Percentiles rank a stretch among this genome's conserved stretches.
Evolutionary conservation across 495 filamentous ascomycete species (phyloP).

Genomic region (Penicillium cataractarum): DNA sequence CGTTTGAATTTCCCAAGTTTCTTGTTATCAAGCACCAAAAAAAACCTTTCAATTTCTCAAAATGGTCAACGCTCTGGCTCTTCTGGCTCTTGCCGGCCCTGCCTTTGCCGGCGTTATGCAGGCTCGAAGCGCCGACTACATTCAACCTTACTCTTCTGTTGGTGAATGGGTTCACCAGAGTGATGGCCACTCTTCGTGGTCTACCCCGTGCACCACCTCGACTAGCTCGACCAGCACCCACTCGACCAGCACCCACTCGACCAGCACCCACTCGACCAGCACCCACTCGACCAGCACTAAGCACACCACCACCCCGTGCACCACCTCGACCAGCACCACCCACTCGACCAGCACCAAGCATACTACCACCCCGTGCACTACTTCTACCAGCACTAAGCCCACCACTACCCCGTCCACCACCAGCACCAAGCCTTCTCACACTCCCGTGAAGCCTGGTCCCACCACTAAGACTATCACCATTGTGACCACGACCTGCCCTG

Average conservation of each 20-base stretch:
- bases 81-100: conserved; percentile 46
- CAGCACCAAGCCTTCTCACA: conserved; percentile 12
- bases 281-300: conserved; percentile 10
- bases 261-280: conserved; percentile 14
- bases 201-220: conserved; percentile 26
- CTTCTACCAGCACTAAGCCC: conserved; percentile 9
- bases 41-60: conserved; percentile 34
- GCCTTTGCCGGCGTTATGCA: conserved; percentile 47
- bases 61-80: conserved; percentile 47
- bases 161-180: conserved; percentile 10
- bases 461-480: conserved; percentile 40
- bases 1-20: conserved; percentile 38
- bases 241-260: conserved; percentile 16
- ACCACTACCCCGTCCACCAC: conserved; percentile 9
- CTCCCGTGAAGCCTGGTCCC: conserved; percentile 20
- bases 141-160: conserved; percentile 13
- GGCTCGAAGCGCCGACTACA: conserved; percentile 28
- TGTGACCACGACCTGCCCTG: conserved; percentile 44
- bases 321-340: conserved; percentile 7
- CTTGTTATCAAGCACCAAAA: conserved; percentile 13
- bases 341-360: conserved; percentile 1
- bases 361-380: conserved; percentile 13
- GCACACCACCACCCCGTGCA: conserved; percentile 12
- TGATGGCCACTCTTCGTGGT: conserved; percentile 12
- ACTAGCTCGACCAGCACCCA: conserved; percentile 14